Conservation (phyloP, 2,329 filamentous ascomycete genomes). For the Aaosphaeria arxii region DNA sequence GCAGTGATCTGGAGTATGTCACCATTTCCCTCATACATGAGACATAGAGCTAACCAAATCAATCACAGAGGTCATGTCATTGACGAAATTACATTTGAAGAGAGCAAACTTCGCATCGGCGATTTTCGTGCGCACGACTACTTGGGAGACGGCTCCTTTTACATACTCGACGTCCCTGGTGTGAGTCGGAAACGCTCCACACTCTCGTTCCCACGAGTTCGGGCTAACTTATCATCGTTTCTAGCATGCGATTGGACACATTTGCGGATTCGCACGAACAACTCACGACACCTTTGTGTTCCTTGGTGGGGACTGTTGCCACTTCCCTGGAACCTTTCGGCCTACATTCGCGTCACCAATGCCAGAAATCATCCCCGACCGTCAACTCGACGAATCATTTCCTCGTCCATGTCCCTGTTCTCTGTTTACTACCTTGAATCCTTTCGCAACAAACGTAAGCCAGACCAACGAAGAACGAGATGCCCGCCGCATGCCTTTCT, state of each 20-base stretch:
- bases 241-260: constrained; percentile 44
- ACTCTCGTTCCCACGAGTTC: no score
- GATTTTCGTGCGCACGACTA: constrained; percentile 43
- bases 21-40: no score
- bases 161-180: constrained; percentile 51
- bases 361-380: background rate
- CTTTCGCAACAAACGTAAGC: background rate
- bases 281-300: constrained; percentile 2
- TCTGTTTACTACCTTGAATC: background rate
- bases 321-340: background rate
- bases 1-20: no score
- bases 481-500: background rate
- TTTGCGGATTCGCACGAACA: constrained; percentile 46
- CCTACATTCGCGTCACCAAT: background rate
- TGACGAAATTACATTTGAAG: background rate
- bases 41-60: no score
- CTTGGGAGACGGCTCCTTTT: constrained; percentile 54
- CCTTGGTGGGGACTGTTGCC: constrained; percentile 1
- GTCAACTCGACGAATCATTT: background rate
- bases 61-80: background rate
- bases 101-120: background rate
- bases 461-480: background rate
- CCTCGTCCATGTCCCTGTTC: background rate
- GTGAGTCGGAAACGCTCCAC: background rate
- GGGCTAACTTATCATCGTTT: background rate